Conservation (phyloP, 2,329 filamentous ascomycete genomes). For the Diplodia scrobiculata region DNA sequence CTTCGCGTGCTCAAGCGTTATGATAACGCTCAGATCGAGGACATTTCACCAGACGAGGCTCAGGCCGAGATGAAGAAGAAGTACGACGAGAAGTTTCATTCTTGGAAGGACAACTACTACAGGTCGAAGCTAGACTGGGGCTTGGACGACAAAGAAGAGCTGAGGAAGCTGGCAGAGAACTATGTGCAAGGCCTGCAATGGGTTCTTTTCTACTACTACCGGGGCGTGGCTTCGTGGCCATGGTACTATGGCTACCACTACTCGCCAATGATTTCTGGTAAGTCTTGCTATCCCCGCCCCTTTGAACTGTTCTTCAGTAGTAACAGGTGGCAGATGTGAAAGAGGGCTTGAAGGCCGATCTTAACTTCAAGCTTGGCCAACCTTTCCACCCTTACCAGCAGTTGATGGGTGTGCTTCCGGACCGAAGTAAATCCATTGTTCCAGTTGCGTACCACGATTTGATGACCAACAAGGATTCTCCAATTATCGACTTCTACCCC, state of each 20-base stretch:
- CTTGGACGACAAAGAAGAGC: constrained; percentile 74
- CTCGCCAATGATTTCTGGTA: constrained; percentile 89
- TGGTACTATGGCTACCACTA: constrained; percentile 99
- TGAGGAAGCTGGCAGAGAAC: constrained; percentile 84
- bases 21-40: constrained; percentile 83
- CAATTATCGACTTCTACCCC: constrained; percentile 97
- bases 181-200: constrained; percentile 97
- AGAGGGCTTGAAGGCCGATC: constrained; percentile 80
- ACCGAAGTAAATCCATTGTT: constrained; percentile 96
- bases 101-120: constrained; percentile 97
- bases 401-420: constrained; percentile 95
- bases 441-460: constrained; percentile 82
- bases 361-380: constrained; percentile 91
- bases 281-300: constrained; percentile 30
- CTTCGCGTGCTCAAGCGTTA: constrained; percentile 85
- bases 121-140: constrained; percentile 87
- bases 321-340: constrained; percentile 66
- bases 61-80: constrained; percentile 77
- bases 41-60: constrained; percentile 75
- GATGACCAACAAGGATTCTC: constrained; percentile 87
- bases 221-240: constrained; percentile 94
- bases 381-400: constrained; percentile 95
- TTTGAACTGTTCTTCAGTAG: background rate
- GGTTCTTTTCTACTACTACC: constrained; percentile 98
- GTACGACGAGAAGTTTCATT: constrained; percentile 85